phyloP scores from a whole-genome alignment of 768 basidiomycete species.

The Leccinum rimulosum region DNA sequence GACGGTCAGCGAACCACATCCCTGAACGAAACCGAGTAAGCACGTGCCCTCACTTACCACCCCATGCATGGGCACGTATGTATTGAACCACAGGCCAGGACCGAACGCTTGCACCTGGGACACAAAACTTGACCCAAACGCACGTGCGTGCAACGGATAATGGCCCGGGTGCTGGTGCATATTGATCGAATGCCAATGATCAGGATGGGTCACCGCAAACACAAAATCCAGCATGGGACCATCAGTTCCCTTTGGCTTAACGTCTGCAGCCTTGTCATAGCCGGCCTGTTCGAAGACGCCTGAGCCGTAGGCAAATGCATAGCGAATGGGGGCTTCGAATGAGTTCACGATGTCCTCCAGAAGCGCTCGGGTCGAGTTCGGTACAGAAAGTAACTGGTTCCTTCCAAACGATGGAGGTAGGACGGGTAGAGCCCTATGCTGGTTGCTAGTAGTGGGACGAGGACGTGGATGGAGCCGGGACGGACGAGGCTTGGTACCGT shows the following conservation, averaged over 20 bases:
- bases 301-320: constrained; percentile 96
- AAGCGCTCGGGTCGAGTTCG: constrained; percentile 74
- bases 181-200: constrained; percentile 94
- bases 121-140: constrained; percentile 82
- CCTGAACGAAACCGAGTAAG: background rate
- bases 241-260: constrained; percentile 31
- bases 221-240: constrained; percentile 93
- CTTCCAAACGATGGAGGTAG: constrained; percentile 74
- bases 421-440: constrained; percentile 41
- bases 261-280: constrained; percentile 41
- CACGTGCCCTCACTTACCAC: constrained; percentile 55
- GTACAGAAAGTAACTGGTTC: constrained; percentile 79
- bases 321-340: constrained; percentile 90
- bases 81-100: constrained; percentile 96
- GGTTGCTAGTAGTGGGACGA: constrained; percentile 29
- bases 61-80: constrained; percentile 79
- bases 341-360: constrained; percentile 75
- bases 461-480: constrained; percentile 44
- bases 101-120: constrained; percentile 67
- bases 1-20: background rate
- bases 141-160: constrained; percentile 86
- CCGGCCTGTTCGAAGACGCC: constrained; percentile 95
- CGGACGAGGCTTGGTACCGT: constrained; percentile 29
- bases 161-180: constrained; percentile 89
- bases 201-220: constrained; percentile 91